Conservation (phyloP, 2,329 filamentous ascomycete species). For the Aspergillus udagawae region DNA sequence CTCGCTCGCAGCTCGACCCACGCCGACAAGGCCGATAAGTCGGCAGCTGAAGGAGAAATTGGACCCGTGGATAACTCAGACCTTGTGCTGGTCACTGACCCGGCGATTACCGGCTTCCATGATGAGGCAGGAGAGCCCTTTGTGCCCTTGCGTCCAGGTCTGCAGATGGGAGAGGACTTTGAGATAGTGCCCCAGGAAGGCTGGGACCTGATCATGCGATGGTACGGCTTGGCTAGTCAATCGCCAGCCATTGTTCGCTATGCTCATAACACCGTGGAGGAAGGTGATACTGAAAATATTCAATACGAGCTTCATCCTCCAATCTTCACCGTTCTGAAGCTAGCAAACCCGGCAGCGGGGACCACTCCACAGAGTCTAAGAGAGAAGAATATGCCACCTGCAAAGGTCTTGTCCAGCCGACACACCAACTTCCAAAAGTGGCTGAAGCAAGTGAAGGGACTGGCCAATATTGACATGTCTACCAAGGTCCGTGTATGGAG, state of each 20-base stretch:
- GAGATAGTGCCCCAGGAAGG: conserved; percentile 73
- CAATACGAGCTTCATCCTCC: conserved; percentile 81
- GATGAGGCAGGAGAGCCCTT: conserved; percentile 52
- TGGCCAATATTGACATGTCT: conserved; percentile 61
- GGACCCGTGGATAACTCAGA: conserved; percentile 86
- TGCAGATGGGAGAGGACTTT: conserved; percentile 64
- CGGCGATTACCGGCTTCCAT: conserved; percentile 34
- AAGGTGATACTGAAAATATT: conserved; percentile 61
- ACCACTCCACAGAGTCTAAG: conserved; percentile 59
- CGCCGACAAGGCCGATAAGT: conserved; percentile 55
- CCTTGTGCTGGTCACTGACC: conserved; percentile 61
- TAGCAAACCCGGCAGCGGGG: conserved; percentile 58
- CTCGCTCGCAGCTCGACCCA: conserved; percentile 59
- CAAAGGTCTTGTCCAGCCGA: conserved; percentile 66
- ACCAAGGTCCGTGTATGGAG: conserved; percentile 77
- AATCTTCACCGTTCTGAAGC: conserved; percentile 76
- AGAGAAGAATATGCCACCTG: conserved; percentile 58
- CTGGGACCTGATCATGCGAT: conserved; percentile 74
- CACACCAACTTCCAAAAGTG: conserved; percentile 70
- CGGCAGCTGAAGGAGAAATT: conserved; percentile 59
- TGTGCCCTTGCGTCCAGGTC: conserved; percentile 67
- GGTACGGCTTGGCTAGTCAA: conserved; percentile 72
- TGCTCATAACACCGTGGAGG: conserved; percentile 69
- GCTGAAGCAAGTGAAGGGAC: conserved; percentile 66
- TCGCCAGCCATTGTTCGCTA: conserved; percentile 69